Percentiles rank a stretch among this genome's conserved stretches.
phyloP scores from a whole-genome alignment of 805 yeast genomes.

The Yarrowia porcina region DNA sequence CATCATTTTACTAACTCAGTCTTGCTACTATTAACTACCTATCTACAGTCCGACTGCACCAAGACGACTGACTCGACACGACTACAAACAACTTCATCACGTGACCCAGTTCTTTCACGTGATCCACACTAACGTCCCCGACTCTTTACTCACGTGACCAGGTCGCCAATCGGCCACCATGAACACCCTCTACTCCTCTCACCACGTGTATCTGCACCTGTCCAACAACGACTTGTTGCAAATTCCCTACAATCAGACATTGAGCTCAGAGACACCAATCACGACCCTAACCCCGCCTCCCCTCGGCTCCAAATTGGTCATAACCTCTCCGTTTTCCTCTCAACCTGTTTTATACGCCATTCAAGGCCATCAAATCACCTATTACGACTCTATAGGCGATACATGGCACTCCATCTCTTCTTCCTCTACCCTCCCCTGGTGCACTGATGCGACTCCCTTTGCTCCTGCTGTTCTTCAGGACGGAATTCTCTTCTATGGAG shows the following conservation, averaged over 20 bases:
- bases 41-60: too few species aligned
- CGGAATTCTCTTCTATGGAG: constrained; percentile 16
- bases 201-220: not conserved
- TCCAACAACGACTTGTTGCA: constrained; percentile 12
- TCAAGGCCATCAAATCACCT: not conserved
- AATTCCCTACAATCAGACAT: constrained; percentile 6
- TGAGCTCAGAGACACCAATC: not conserved
- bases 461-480: not conserved
- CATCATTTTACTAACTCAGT: too few species aligned
- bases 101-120: too few species aligned
- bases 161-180: not conserved
- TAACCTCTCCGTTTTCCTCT: not conserved
- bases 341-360: not conserved
- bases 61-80: too few species aligned
- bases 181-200: constrained; percentile 3
- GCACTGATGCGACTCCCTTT: not conserved
- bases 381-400: constrained; percentile 10
- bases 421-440: not conserved
- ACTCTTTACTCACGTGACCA: too few species aligned
- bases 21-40: too few species aligned
- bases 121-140: too few species aligned
- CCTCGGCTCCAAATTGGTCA: not conserved
- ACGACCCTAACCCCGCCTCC: not conserved
- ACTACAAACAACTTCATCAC: too few species aligned
- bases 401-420: not conserved